Percentiles rank a stretch among this genome's conserved stretches.
Conservation (phyloP, 495 filamentous ascomycete genomes). For the Penicillium atrosanguineum region DNA sequence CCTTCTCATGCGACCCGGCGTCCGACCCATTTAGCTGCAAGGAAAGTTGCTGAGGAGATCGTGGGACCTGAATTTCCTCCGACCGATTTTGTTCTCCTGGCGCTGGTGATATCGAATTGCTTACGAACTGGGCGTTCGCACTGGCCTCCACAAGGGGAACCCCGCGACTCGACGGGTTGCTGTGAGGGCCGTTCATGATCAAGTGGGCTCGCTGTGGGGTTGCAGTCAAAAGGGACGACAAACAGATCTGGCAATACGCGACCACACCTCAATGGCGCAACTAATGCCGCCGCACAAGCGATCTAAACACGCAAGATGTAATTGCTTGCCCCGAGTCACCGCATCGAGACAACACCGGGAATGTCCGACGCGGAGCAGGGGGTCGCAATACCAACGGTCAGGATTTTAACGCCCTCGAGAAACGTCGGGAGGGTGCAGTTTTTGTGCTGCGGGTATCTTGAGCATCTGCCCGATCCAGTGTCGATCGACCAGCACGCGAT, state of each 20-base stretch:
- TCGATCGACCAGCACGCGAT: slow-evolving; percentile 31
- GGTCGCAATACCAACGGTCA: slow-evolving; percentile 11
- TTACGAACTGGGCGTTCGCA: slow-evolving; percentile 15
- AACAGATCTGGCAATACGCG: slow-evolving; percentile 13
- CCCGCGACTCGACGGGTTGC: slow-evolving; percentile 18
- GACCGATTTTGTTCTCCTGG: slow-evolving; percentile 4
- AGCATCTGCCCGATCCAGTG: slow-evolving; percentile 26
- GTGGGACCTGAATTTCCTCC: slow-evolving; percentile 19
- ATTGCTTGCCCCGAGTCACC: slow-evolving; percentile 21
- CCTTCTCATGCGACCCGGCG: slow-evolving; percentile 9
- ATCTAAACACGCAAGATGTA: slow-evolving; percentile 19
- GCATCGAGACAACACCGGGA: slow-evolving; percentile 15
- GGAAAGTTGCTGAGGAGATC: slow-evolving; percentile 20
- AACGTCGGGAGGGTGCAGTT: slow-evolving; percentile 11
- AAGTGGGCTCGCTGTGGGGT: background rate
- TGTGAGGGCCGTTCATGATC: slow-evolving; percentile 21
- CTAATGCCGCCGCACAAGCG: slow-evolving; percentile 18
- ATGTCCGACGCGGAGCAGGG: slow-evolving; percentile 14
- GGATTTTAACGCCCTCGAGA: slow-evolving; percentile 18
- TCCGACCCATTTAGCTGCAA: slow-evolving; percentile 25
- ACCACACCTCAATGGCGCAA: slow-evolving; percentile 15
- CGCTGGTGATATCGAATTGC: slow-evolving; percentile 11
- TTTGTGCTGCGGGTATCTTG: slow-evolving; percentile 8
- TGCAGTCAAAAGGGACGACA: background rate
- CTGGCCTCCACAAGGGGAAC: slow-evolving; percentile 20